These are phyloP conservation scores for Solanum sejunctum DNA, from an alignment of 257 asterid genomes.

Conservation along the genomic window DNA sequence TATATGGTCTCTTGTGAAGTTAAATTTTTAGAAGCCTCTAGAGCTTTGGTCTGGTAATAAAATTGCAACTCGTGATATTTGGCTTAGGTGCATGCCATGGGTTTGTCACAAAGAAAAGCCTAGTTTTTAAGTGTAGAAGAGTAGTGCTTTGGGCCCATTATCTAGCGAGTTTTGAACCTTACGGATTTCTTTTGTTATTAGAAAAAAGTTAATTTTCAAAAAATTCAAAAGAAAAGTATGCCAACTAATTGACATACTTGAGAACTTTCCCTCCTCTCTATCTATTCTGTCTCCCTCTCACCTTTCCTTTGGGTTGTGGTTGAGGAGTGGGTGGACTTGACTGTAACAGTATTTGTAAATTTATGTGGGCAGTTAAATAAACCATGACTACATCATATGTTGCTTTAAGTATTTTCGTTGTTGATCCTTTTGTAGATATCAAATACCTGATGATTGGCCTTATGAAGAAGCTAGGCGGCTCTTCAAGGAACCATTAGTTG, in stretches of 20 bases:
- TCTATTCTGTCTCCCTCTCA: neutral
- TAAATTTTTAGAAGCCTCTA: neutral
- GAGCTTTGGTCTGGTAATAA: neutral
- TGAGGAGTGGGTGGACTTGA: neutral
- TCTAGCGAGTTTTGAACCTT: neutral
- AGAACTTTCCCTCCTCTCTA: neutral
- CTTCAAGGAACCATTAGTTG: conserved; percentile 82
- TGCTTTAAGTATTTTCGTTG: neutral
- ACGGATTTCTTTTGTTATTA: neutral
- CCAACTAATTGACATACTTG: neutral
- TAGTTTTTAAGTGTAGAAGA: neutral
- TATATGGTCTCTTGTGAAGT: neutral
- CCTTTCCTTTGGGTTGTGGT: neutral
- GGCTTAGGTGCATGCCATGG: neutral
- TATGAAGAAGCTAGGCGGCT: conserved; percentile 83
- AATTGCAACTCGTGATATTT: neutral
- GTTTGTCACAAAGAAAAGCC: neutral
- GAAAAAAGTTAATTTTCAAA: neutral
- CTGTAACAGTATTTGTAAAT: neutral
- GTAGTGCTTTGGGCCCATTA: neutral
- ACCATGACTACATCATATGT: neutral
- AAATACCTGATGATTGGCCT: conserved; percentile 94
- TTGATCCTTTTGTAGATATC: conserved; percentile 45
- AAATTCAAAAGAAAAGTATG: neutral
- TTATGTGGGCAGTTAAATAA: neutral